These are phyloP conservation scores for Ustulina deusta DNA, from an alignment of 2,329 filamentous ascomycete species.

Conservation along the genomic window DNA sequence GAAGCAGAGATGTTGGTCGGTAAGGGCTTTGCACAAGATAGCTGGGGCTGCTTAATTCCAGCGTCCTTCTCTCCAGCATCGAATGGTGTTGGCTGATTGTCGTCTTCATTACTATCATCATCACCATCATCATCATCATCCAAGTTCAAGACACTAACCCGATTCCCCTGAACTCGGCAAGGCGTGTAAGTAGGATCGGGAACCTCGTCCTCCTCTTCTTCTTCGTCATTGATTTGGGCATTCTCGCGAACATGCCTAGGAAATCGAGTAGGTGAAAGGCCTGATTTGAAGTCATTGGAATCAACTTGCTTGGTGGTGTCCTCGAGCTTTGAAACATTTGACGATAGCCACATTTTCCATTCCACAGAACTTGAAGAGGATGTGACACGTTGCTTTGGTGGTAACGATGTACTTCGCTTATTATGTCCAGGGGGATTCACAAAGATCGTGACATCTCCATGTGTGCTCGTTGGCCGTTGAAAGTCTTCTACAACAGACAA, in stretches of 20 bases:
- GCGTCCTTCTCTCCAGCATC: slow-evolving; percentile 23
- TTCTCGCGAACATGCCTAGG: slow-evolving; percentile 61
- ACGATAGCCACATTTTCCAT: slow-evolving; percentile 68
- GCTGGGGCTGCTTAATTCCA: background rate
- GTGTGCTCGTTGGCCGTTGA: slow-evolving; percentile 39
- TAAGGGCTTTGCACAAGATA: background rate
- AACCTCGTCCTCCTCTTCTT: slow-evolving; percentile 51
- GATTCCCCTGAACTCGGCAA: background rate
- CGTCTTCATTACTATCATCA: slow-evolving; percentile 7
- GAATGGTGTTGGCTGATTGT: slow-evolving; percentile 30
- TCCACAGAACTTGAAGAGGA: slow-evolving; percentile 56
- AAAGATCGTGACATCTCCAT: slow-evolving; percentile 53
- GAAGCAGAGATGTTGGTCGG: background rate
- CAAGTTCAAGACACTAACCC: background rate
- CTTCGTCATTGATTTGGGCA: slow-evolving; percentile 61
- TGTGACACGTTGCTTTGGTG: slow-evolving; percentile 46
- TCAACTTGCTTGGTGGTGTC: slow-evolving; percentile 39
- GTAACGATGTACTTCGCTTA: slow-evolving; percentile 40
- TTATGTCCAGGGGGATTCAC: slow-evolving; percentile 50
- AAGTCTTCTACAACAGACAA: slow-evolving; percentile 37
- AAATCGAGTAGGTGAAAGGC: slow-evolving; percentile 39
- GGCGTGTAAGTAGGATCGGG: slow-evolving; percentile 2
- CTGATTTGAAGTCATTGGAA: slow-evolving; percentile 33
- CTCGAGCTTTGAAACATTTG: slow-evolving; percentile 63
- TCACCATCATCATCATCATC: slow-evolving; percentile 1